Base-by-base conservation (phyloP, 345 rosid genomes). In the Acer yangbiense region DNA sequence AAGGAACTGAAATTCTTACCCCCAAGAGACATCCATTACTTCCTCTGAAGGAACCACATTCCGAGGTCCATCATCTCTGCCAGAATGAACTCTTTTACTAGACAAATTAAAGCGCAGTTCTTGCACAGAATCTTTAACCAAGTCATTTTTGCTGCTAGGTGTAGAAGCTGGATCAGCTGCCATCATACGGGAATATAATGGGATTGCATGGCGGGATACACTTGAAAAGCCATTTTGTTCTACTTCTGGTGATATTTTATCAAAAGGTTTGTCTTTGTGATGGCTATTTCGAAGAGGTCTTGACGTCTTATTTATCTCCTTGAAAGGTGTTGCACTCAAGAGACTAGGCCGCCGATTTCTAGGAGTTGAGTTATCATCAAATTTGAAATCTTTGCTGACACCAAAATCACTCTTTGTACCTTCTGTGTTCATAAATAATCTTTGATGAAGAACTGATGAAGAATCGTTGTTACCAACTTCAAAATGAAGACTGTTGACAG, bases 21-120 rank as follows among this genome's bases (percentile, higher is more conserved):
- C 89, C 85, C 80, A 79, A 74, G 89, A 84, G 55, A 79, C 64
- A 79, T 90, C 89, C 90, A 87, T 90, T 7, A 69, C 80, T 78
- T 90, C 94, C 63, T 86, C 87, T 57, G 82, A 72, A 57, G 90
- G 78, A 50, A 74, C 81, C 29, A 60, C 58, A 74, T 83, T 87
- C 89, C 75, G 44, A 25, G 73, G 61, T 60, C 25, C 29, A 9
- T 66, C 86, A 61, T 88, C 83, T 61, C 81, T 75, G 65, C 62
- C 76, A 50, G 78, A 83, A 81, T 89, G 87, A 77, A 81, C 85
- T 76, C 83, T 84, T 80, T 80, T 79, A 80, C 86, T 86, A 50
- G 83, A 84, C 69, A 83, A 63, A 50, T 81, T 78, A 12, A 83
- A 82, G 60, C 29, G 78, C 44, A 68, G 71, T 75, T 81, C 79